These are phyloP conservation scores for Chaetomium cochliodes DNA, from an alignment of 495 filamentous ascomycete species.

Conservation along the genomic window DNA sequence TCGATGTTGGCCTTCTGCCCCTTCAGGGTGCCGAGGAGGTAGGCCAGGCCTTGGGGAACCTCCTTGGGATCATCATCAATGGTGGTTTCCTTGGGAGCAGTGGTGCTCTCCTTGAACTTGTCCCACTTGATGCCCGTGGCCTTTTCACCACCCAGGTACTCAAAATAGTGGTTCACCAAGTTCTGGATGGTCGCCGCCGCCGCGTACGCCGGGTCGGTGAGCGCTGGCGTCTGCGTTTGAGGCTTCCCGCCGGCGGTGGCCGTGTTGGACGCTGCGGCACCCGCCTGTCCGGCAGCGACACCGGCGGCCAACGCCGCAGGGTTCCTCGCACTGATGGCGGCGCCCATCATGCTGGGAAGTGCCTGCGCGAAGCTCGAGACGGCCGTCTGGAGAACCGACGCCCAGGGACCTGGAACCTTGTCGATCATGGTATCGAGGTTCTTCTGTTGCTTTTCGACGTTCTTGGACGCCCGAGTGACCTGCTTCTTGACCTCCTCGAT, in stretches of 20 bases:
- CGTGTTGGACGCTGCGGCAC: neutral
- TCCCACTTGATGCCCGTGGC: neutral
- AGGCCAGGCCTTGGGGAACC: neutral
- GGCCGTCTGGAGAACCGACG: neutral
- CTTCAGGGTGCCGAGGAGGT: neutral
- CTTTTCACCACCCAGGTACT: constrained; percentile 3
- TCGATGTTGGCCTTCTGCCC: constrained; percentile 3
- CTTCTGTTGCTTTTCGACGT: neutral
- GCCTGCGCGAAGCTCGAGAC: constrained; percentile 9
- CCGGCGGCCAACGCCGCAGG: too few species aligned
- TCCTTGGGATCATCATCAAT: neutral
- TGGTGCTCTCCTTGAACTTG: constrained; percentile 1
- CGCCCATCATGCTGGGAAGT: neutral
- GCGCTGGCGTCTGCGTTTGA: neutral
- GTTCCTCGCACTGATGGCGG: neutral
- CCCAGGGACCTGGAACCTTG: constrained; percentile 5
- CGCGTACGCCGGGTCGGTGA: constrained; percentile 6
- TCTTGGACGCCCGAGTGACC: neutral
- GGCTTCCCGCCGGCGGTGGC: neutral
- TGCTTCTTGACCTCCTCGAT: neutral
- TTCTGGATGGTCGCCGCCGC: neutral
- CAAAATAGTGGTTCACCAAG: constrained; percentile 11
- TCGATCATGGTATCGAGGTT: constrained; percentile 13
- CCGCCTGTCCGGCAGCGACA: neutral
- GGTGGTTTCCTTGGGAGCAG: neutral